Evolutionary conservation across 768 basidiomycete species (phyloP).

Genomic region (Mycena amicta): DNA sequence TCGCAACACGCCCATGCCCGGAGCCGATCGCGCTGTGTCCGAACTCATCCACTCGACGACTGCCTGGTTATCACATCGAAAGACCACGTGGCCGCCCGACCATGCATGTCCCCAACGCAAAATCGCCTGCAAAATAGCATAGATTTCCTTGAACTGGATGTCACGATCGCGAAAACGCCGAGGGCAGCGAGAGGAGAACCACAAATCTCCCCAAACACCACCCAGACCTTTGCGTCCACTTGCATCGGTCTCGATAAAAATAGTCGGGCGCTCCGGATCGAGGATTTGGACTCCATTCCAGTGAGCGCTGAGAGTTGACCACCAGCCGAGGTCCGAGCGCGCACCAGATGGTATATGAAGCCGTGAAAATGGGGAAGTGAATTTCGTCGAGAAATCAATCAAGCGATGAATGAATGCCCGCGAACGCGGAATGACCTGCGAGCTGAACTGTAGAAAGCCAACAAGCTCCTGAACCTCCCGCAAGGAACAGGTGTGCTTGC

Average conservation of each 20-base stretch:
- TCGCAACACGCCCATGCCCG: slow-evolving; percentile 3
- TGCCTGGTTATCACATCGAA: slow-evolving; percentile 33
- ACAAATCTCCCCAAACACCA: slow-evolving; percentile 24
- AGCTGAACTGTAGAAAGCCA: slow-evolving; percentile 37
- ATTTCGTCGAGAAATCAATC: slow-evolving; percentile 31
- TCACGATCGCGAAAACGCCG: slow-evolving; percentile 24
- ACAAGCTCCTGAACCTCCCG: slow-evolving; percentile 33
- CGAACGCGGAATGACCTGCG: slow-evolving; percentile 35
- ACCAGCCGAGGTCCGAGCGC: slow-evolving; percentile 34
- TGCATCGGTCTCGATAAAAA: slow-evolving; percentile 34
- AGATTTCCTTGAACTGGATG: slow-evolving; percentile 39
- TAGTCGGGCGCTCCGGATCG: slow-evolving; percentile 3
- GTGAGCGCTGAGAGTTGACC: slow-evolving; percentile 24
- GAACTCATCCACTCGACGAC: slow-evolving; percentile 21
- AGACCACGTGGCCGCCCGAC: slow-evolving; percentile 28
- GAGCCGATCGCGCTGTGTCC: slow-evolving; percentile 5
- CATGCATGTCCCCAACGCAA: slow-evolving; percentile 31
- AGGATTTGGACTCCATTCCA: slow-evolving; percentile 36
- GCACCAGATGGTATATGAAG: slow-evolving; percentile 28
- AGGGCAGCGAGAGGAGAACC: slow-evolving; percentile 31
- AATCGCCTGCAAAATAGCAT: slow-evolving; percentile 33
- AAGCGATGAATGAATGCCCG: slow-evolving; percentile 32
- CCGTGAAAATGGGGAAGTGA: slow-evolving; percentile 21
- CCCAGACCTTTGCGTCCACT: slow-evolving; percentile 35
- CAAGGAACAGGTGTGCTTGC: slow-evolving; percentile 21